phyloP scores from a whole-genome alignment of 2,329 filamentous ascomycete genomes.

The Metarhizium album region DNA sequence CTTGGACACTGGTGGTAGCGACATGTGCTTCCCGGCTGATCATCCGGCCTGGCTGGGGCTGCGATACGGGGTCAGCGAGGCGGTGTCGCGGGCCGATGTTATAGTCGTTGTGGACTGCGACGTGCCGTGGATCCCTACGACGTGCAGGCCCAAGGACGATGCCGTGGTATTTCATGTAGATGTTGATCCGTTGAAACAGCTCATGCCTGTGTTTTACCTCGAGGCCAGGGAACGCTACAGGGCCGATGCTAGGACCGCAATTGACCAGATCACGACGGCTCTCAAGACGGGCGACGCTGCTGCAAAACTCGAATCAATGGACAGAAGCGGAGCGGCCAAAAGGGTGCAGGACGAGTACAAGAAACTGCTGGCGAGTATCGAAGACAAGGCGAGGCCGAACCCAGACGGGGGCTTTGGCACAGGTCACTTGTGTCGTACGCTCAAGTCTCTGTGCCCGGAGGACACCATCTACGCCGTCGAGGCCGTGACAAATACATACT shows the following conservation, averaged over 20 bases:
- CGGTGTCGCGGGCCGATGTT: slow-evolving; percentile 49
- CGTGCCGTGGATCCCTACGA: slow-evolving; percentile 86
- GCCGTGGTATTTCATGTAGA: slow-evolving; percentile 54
- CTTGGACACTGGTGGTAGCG: slow-evolving; percentile 48
- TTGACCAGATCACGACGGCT: slow-evolving; percentile 59
- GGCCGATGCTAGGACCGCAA: slow-evolving; percentile 51
- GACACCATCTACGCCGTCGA: slow-evolving; percentile 67
- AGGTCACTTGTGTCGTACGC: slow-evolving; percentile 23
- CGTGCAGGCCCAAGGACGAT: slow-evolving; percentile 42
- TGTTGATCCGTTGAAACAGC: slow-evolving; percentile 55
- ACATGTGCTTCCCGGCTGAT: slow-evolving; percentile 68
- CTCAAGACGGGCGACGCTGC: slow-evolving; percentile 38
- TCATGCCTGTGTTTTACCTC: slow-evolving; percentile 66
- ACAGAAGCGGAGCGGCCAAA: slow-evolving; percentile 19
- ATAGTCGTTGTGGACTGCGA: slow-evolving; percentile 84
- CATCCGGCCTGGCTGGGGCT: slow-evolving; percentile 61
- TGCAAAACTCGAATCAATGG: slow-evolving; percentile 22
- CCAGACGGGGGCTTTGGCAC: slow-evolving; percentile 41
- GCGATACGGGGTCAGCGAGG: slow-evolving; percentile 18
- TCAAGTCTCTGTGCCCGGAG: slow-evolving; percentile 23
- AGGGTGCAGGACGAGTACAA: slow-evolving; percentile 47
- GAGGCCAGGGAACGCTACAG: slow-evolving; percentile 53
- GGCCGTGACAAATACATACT: slow-evolving; percentile 60
- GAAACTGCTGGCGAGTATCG: slow-evolving; percentile 49
- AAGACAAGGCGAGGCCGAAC: slow-evolving; percentile 43